These are phyloP conservation scores for Oryza meridionalis DNA, from an alignment of 176 grass and related monocot genomes.

Conservation along the genomic window DNA sequence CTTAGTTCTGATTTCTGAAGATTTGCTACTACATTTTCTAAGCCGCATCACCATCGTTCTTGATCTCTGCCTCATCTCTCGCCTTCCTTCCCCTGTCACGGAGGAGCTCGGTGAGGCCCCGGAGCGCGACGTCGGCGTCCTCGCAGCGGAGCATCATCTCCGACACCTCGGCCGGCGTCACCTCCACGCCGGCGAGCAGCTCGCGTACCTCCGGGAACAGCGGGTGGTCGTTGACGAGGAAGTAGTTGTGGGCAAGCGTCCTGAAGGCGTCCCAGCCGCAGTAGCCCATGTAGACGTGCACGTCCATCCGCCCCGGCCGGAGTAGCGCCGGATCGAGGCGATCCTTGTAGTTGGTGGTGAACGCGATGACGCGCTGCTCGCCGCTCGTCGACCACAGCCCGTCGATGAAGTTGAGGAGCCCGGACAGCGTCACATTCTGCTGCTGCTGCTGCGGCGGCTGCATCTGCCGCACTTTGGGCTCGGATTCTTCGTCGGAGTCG, in stretches of 20 bases:
- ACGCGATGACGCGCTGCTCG: conserved; percentile 80
- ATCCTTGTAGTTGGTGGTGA: conserved; percentile 89
- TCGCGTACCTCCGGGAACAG: conserved; percentile 30
- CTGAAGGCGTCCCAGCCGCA: conserved; percentile 51
- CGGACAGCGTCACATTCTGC: not conserved
- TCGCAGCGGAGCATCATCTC: conserved; percentile 47
- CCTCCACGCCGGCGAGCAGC: conserved; percentile 12
- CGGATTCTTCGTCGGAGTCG: not conserved
- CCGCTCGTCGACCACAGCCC: conserved; percentile 62
- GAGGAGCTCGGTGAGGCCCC: not conserved
- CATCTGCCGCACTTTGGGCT: no score
- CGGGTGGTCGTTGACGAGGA: conserved; percentile 40
- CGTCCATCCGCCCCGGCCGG: conserved; percentile 81
- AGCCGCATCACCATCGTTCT: not conserved
- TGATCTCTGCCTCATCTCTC: not conserved
- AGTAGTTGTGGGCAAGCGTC: conserved; percentile 39
- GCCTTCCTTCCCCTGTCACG: not conserved
- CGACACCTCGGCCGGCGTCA: conserved; percentile 33
- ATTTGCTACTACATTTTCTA: no score
- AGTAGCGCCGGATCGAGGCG: conserved; percentile 75
- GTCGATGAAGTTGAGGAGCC: conserved; percentile 53
- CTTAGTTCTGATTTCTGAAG: no score
- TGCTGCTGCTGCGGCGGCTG: no score
- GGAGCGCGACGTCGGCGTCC: conserved; percentile 16
- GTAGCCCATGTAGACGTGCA: conserved; percentile 69